These are phyloP conservation scores for Boletus coccyginus DNA, from an alignment of 768 basidiomycete species.

Conservation along the genomic window DNA sequence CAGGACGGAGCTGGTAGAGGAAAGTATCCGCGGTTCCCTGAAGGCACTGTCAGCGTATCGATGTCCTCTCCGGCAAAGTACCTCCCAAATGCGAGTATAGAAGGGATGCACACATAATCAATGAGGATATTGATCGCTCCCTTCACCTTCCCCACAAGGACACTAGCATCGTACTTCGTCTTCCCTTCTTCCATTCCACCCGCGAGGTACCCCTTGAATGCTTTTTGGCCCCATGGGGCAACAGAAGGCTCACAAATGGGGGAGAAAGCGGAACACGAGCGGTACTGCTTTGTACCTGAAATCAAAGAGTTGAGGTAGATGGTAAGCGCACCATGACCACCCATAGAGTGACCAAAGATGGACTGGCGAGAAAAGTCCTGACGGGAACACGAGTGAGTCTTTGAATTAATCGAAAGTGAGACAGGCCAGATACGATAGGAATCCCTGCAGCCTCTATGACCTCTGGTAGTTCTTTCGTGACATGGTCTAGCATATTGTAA, in stretches of 20 bases:
- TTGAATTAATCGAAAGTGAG: not conserved
- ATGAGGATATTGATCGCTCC: conserved; percentile 76
- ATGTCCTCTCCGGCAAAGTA: not conserved
- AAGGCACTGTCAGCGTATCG: conserved; percentile 1
- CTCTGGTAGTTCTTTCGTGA: conserved; percentile 81
- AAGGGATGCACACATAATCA: conserved; percentile 65
- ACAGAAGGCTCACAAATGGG: conserved; percentile 84
- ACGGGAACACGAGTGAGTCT: not conserved
- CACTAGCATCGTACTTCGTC: conserved; percentile 77
- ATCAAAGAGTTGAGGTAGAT: conserved; percentile 74
- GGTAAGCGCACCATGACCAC: conserved; percentile 92
- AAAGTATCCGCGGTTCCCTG: conserved; percentile 84
- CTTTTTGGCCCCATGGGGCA: conserved; percentile 90
- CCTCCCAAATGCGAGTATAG: not conserved
- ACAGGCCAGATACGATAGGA: conserved; percentile 60
- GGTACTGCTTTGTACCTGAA: conserved; percentile 59
- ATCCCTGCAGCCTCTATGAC: conserved; percentile 70
- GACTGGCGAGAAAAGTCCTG: conserved; percentile 84
- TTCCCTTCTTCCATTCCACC: conserved; percentile 77
- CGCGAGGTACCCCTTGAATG: conserved; percentile 81
- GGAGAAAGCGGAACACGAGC: conserved; percentile 87
- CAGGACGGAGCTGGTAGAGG: conserved; percentile 85
- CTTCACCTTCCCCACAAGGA: conserved; percentile 62
- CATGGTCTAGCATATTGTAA: conserved; percentile 88
- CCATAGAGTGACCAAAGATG: conserved; percentile 97